Conservation (phyloP, 768 basidiomycete species). For the Pisolithus orientalis region DNA sequence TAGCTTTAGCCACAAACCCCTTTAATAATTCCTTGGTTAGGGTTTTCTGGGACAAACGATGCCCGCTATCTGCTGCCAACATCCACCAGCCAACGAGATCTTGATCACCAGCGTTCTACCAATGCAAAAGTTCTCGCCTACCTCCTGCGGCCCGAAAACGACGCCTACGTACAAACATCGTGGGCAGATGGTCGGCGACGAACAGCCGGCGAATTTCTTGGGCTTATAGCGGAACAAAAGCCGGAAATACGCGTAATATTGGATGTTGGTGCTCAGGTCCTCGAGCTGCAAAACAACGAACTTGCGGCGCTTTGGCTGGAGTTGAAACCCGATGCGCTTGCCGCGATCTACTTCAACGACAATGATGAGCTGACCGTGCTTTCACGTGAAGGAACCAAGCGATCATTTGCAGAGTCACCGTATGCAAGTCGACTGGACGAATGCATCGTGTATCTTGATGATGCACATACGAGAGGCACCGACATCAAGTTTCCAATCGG, state of each 20-base stretch:
- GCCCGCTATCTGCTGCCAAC: conserved; percentile 23
- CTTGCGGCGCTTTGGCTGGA: conserved; percentile 23
- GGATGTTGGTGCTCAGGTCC: conserved; percentile 51
- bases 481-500: conserved; percentile 42
- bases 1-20: too few relatives aligned
- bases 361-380: conserved; percentile 30
- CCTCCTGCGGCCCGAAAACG: conserved; percentile 31
- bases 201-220: conserved; percentile 21
- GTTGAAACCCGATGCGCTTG: conserved; percentile 22
- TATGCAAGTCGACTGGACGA: conserved; percentile 32
- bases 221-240: conserved; percentile 23
- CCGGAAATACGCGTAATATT: conserved; percentile 39
- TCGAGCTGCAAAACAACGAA: conserved; percentile 38
- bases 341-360: conserved; percentile 38
- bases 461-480: conserved; percentile 43
- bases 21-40: not conserved
- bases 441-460: conserved; percentile 47
- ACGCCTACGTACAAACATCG: conserved; percentile 21
- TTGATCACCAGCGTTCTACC: conserved; percentile 32
- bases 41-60: conserved; percentile 54
- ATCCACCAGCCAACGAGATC: conserved; percentile 22
- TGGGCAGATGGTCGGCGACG: conserved; percentile 11
- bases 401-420: conserved; percentile 34
- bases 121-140: conserved; percentile 35
- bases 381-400: conserved; percentile 29